Evolutionary conservation across 2,329 filamentous ascomycete genomes (phyloP), one percentile per base, ranked within the genome.

Genomic region (Verticillium nonalfalfae): DNA sequence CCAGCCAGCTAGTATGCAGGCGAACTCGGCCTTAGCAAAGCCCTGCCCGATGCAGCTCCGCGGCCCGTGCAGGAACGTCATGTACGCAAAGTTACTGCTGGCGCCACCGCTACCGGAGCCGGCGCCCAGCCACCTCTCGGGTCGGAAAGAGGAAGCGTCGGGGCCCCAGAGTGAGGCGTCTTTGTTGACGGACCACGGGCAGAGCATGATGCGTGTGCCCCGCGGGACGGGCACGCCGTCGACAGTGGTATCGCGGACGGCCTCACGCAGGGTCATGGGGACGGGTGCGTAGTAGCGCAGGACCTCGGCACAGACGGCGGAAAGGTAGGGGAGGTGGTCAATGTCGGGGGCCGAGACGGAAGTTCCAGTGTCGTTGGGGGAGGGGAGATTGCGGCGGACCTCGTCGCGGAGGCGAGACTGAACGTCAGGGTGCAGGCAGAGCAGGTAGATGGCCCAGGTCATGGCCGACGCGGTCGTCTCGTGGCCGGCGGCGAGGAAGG

Each of bases 41-140:
- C 81, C 80, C 73, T 88, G 84, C 0, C 93, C 93, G 67, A 97
- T 97, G 71, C 93, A 97, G 70, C 88, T 90, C 59, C 93, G 79
- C 1, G 93, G 92, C 0, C 93, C 93, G 71, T 96, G 91, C 62
- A 97, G 73, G 75, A 97, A 97, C 0, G 91, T 94, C 75, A 94
- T 72, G 68, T 90, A 88, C 1, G 88, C 84, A 71, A 89, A 96
- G 73, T 94, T 95, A 66, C 83, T 91, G 15, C 81, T 79, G 1
- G 91, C 89, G 9, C 90, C 90, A 7, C 91, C 91, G 52, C 84
- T 85, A 65, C 64, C 65, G 55, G 63, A 63, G 36, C 69, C 78
- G 36, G 73, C 73, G n/a, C 72, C 76, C 70, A 89, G 80, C 90
- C 90, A 94, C 14, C 91, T 81, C 45, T 93, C 91, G 0, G 93